phyloP scores from a whole-genome alignment of 495 filamentous ascomycete species.

The Hypoxylon lienhwacheense region DNA sequence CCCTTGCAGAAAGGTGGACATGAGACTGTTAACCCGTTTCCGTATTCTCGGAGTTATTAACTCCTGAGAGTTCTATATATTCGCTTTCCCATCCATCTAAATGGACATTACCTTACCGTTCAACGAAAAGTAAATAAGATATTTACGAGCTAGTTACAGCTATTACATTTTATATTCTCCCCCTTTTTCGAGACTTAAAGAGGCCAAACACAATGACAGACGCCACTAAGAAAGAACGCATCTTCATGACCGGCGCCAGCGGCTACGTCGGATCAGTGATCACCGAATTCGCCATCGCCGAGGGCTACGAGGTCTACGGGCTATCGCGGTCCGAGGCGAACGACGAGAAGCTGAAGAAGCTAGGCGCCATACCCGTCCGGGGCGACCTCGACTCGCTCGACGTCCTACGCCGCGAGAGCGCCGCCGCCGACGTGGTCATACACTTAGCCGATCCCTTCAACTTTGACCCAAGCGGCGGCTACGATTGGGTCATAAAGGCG shows the following conservation, averaged over 20 bases:
- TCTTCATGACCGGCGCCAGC: slow-evolving; percentile 51
- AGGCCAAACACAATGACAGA: slow-evolving; percentile 8
- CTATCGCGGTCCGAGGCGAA: slow-evolving; percentile 41
- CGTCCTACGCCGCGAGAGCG: slow-evolving; percentile 38
- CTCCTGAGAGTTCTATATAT: not conserved
- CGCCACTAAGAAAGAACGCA: slow-evolving; percentile 14
- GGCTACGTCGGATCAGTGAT: slow-evolving; percentile 48
- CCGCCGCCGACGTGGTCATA: slow-evolving; percentile 43
- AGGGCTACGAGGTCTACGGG: slow-evolving; percentile 43
- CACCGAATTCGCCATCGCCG: slow-evolving; percentile 36
- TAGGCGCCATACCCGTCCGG: slow-evolving; percentile 43
- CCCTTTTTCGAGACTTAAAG: not conserved
- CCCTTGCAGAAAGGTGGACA: too few relatives aligned
- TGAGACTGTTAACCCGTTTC: not conserved
- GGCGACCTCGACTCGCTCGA: slow-evolving; percentile 42
- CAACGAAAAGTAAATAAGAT: too few relatives aligned
- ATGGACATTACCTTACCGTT: too few relatives aligned
- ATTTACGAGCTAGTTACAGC: not conserved
- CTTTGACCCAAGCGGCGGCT: slow-evolving; percentile 30
- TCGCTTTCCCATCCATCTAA: too few relatives aligned
- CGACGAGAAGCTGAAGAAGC: slow-evolving; percentile 37
- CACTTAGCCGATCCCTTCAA: slow-evolving; percentile 40
- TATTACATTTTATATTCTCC: not conserved
- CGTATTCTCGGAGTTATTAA: not conserved
- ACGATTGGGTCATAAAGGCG: slow-evolving; percentile 24